phyloP scores from a whole-genome alignment of 169 alveolate species.

The Plasmodium sp. region DNA sequence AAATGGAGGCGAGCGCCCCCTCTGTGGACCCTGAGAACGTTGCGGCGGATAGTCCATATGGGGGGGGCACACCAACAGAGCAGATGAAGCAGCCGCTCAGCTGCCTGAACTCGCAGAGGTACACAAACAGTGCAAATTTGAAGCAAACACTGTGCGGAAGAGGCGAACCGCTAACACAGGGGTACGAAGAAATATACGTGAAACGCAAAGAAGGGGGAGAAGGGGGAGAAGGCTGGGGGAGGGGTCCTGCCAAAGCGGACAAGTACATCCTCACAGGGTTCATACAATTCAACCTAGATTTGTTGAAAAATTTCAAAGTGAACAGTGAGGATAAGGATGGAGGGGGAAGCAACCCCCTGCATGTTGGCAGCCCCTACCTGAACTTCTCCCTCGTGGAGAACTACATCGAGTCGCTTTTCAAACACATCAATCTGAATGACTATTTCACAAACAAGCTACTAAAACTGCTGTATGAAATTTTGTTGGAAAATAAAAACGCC shows the following conservation, averaged over 20 bases:
- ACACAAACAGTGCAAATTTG: background rate
- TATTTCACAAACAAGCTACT: slow-evolving; percentile 66
- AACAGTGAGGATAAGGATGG: slow-evolving; percentile 5
- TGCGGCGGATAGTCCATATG: background rate
- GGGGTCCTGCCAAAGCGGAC: background rate
- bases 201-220: background rate
- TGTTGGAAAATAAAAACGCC: slow-evolving; percentile 47
- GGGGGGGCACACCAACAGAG: background rate
- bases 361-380: slow-evolving; percentile 44
- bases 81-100: background rate
- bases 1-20: background rate
- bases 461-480: slow-evolving; percentile 70
- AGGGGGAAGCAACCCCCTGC: background rate
- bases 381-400: slow-evolving; percentile 30
- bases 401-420: slow-evolving; percentile 55
- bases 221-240: background rate
- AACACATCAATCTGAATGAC: background rate
- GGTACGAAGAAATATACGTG: slow-evolving; percentile 48
- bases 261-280: slow-evolving; percentile 33
- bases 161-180: background rate
- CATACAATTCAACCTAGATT: slow-evolving; percentile 35
- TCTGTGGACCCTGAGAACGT: background rate
- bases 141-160: background rate
- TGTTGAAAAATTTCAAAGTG: slow-evolving; percentile 32
- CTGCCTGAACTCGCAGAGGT: background rate